Evolutionary conservation across 768 basidiomycete genomes (phyloP).

Genomic region (Pulveroboletus frians): DNA sequence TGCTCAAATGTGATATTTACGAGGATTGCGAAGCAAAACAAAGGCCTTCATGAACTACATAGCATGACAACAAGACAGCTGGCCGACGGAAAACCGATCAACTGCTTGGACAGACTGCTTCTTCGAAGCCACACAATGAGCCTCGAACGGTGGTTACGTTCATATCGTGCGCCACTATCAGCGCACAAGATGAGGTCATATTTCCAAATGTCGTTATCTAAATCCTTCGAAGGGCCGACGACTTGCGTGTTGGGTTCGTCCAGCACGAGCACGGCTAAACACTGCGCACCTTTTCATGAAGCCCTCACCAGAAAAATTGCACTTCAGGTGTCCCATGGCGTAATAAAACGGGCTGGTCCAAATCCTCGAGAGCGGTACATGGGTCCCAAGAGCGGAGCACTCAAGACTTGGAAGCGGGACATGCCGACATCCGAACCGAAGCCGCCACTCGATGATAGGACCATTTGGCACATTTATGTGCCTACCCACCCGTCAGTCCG

Average conservation of each 20-base stretch:
- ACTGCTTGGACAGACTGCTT: neutral
- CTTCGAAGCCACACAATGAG: neutral
- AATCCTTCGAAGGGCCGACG: neutral
- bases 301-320: neutral
- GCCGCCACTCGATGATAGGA: neutral
- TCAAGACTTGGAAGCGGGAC: too few relatives aligned
- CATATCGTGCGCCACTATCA: neutral
- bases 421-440: conserved; percentile 2
- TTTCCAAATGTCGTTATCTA: conserved; percentile 1
- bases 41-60: neutral
- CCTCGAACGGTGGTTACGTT: conserved; percentile 6
- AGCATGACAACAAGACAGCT: conserved; percentile 4
- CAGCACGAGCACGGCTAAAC: conserved; percentile 1
- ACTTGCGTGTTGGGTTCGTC: neutral
- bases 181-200: conserved; percentile 1
- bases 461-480: neutral
- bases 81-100: conserved; percentile 4
- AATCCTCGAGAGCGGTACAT: neutral
- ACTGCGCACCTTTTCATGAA: conserved; percentile 8
- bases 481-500: neutral
- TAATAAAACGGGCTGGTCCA: conserved; percentile 10
- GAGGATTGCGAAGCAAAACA: neutral
- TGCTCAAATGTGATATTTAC: too few relatives aligned
- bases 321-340: neutral
- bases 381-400: conserved; percentile 1